Evolutionary conservation across 192 early-diverging fungal genomes (phyloP), one percentile per base, ranked within the genome.

Genomic region (Coemansia pectinata): DNA sequence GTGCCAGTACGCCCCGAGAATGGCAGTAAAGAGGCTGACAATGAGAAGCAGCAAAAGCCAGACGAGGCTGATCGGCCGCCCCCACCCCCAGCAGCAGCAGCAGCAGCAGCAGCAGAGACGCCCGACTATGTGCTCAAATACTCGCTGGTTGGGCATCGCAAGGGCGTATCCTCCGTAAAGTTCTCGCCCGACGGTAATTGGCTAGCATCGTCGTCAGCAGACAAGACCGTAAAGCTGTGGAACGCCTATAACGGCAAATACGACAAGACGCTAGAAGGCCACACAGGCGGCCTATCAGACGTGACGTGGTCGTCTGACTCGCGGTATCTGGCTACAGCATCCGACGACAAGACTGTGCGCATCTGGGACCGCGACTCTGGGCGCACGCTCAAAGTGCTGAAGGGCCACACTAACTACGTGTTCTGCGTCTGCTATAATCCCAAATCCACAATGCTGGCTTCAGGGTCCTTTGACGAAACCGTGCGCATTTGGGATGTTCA

Each of bases 391-490:
- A 90, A 91, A 67, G 85, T 91, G 2, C 77, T 99, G 55, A 88
- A 87, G 45, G 98, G 98, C 7, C 98, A 99, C 77, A 92, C 94
- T 4, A 92, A 97, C 83, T 97, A 94, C 71, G 98, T 99, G 23
- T 99, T 97, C 75, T 96, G 95, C 73, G 96, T 98, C 19, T 95
- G 96, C 82, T 99, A 93, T 72, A 98, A 95, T 73, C 95, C 98
- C 1, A 90, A 91, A 59, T 92, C 92, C 12, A 96, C 93, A 63
- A 76, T 98, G 63, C 92, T 99, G 67, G 98, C 95, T 0, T 97
- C 95, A 3, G 98, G 98, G 63, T 97, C 95, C 17, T 98, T 98
- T 85, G 98, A 99, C 74, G 95, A 98, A 76, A 95, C 88, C 15
- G 93, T 99, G 59, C 87, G 93, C 29, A 94, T 98, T 38, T 99